Percentiles rank a stretch among this genome's conserved stretches.
phyloP scores from a whole-genome alignment of 805 yeast species.

The Ogataea saltuana region DNA sequence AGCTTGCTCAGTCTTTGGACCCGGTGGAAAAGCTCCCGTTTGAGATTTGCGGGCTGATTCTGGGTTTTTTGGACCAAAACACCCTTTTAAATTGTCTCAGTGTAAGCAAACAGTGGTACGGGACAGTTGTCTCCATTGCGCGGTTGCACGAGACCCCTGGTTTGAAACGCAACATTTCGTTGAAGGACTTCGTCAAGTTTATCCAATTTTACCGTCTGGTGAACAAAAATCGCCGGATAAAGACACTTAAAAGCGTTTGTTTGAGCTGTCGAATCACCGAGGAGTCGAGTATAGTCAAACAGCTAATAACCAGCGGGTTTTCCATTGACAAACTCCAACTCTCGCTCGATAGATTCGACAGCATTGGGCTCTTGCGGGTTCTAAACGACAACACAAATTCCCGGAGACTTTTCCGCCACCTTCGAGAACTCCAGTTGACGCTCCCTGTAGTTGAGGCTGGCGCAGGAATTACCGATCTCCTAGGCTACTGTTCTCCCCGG shows the following conservation, averaged over 20 bases:
- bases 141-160: conserved; percentile 15
- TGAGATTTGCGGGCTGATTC: conserved; percentile 23
- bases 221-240: conserved; percentile 10
- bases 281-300: conserved; percentile 21
- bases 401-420: conserved; percentile 12
- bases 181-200: conserved; percentile 19
- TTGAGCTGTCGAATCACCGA: conserved; percentile 15
- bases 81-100: conserved; percentile 16
- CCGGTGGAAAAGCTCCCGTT: conserved; percentile 28
- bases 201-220: conserved; percentile 14
- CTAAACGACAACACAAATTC: conserved; percentile 12
- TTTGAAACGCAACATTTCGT: conserved; percentile 11
- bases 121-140: conserved; percentile 12
- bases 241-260: conserved; percentile 8
- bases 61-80: conserved; percentile 18
- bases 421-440: conserved; percentile 16
- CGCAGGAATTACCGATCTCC: conserved; percentile 18
- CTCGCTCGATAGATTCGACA: conserved; percentile 12
- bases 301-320: conserved; percentile 16
- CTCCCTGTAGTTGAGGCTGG: conserved; percentile 21
- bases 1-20: too few species aligned
- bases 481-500: conserved; percentile 10
- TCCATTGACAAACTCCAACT: conserved; percentile 8
- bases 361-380: conserved; percentile 8
- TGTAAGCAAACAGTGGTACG: conserved; percentile 25